A percentile compares a stretch with the other conserved stretches of the same genome.
These are phyloP conservation scores for Fragaria ananassa DNA, from an alignment of 306 rosid genomes.

Conservation along the genomic window DNA sequence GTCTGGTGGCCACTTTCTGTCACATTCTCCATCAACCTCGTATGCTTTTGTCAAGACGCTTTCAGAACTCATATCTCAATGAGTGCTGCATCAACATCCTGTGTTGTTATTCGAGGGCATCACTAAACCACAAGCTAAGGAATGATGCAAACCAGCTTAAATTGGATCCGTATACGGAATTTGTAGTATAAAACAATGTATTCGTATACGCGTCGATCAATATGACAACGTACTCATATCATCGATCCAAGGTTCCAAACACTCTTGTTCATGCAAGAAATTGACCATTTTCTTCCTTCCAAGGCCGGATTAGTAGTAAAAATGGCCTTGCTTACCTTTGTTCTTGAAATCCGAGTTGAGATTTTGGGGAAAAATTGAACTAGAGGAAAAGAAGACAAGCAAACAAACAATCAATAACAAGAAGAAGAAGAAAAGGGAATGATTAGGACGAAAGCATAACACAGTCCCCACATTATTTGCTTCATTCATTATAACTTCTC, in stretches of 20 bases:
- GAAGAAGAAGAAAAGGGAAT: background rate
- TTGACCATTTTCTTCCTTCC: background rate
- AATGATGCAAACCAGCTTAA: conserved; percentile 5
- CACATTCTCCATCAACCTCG: background rate
- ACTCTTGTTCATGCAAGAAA: background rate
- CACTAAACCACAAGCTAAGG: background rate
- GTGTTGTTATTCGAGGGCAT: background rate
- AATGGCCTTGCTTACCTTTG: background rate
- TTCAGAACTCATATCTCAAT: background rate
- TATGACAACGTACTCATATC: too few relatives aligned
- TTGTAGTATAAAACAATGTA: background rate
- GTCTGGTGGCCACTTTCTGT: background rate
- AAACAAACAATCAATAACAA: background rate
- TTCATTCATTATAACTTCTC: background rate
- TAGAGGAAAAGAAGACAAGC: background rate
- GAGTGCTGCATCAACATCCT: background rate
- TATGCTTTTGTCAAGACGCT: background rate
- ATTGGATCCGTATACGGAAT: background rate
- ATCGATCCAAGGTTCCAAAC: background rate
- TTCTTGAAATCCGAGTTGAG: background rate
- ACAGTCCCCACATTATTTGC: conserved; percentile 3
- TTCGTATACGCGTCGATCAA: background rate
- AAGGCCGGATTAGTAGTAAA: background rate
- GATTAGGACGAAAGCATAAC: conserved; percentile 4
- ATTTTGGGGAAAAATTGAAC: background rate